Percentiles rank a stretch among this genome's conserved stretches.
Evolutionary conservation across 106 monocot species (phyloP).

Genomic region (Xerophyta viscosa): DNA sequence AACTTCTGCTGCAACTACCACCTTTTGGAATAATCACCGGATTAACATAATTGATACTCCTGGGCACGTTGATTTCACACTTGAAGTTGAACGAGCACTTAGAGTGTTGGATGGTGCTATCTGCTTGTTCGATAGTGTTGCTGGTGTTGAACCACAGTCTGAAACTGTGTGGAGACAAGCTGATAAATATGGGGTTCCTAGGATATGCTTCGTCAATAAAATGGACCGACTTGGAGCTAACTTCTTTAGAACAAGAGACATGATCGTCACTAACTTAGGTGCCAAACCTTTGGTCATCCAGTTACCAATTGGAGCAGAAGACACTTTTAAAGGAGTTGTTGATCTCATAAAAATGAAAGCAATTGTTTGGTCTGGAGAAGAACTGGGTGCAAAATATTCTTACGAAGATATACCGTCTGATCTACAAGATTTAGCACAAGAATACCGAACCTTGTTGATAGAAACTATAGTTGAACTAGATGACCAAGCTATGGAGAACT

Average conservation of each 20-base stretch:
- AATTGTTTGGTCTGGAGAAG: constrained; percentile 80
- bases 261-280: constrained; percentile 87
- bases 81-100: constrained; percentile 90
- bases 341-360: constrained; percentile 93
- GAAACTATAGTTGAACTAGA: constrained; percentile 90
- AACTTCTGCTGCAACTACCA: constrained; percentile 91
- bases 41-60: constrained; percentile 98
- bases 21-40: constrained; percentile 87
- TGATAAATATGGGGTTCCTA: constrained; percentile 92
- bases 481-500: constrained; percentile 84
- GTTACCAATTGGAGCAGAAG: constrained; percentile 87
- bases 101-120: constrained; percentile 92
- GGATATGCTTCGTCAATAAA: constrained; percentile 95
- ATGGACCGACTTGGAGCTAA: constrained; percentile 98
- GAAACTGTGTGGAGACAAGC: constrained; percentile 99
- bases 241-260: constrained; percentile 82
- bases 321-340: constrained; percentile 76
- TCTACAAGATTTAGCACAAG: constrained; percentile 66
- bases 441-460: constrained; percentile 70
- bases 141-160: constrained; percentile 95
- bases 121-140: constrained; percentile 93
- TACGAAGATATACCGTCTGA: constrained; percentile 81
- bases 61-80: constrained; percentile 91
- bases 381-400: constrained; percentile 79
- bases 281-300: constrained; percentile 88